A percentile compares a stretch with the other conserved stretches of the same genome.
Conservation (phyloP, 768 basidiomycete genomes). For the Ramaria rubella region DNA sequence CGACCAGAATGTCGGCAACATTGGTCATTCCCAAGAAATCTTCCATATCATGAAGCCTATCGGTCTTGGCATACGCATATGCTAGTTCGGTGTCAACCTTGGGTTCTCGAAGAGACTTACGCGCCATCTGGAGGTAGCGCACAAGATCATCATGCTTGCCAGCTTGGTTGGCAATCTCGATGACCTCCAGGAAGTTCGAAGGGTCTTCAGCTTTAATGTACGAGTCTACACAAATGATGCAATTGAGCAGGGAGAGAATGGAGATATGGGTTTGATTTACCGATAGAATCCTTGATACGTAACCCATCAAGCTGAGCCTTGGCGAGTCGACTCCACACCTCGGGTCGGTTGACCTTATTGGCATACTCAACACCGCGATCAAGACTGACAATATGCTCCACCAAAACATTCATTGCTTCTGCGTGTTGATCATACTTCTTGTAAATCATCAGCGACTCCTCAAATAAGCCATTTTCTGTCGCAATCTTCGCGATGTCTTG, state of each 20-base stretch:
- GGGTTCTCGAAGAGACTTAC: slow-evolving; percentile 93
- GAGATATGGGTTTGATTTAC: slow-evolving; percentile 32
- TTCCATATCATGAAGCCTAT: slow-evolving; percentile 96
- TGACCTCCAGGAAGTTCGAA: slow-evolving; percentile 88
- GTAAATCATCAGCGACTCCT: slow-evolving; percentile 96
- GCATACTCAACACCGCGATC: slow-evolving; percentile 96
- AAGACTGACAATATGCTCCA: slow-evolving; percentile 96
- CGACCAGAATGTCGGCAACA: slow-evolving; percentile 92
- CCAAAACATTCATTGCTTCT: slow-evolving; percentile 93
- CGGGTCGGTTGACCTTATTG: slow-evolving; percentile 91
- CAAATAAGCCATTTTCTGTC: slow-evolving; percentile 89
- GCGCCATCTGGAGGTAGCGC: slow-evolving; percentile 96
- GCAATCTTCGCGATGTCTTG: slow-evolving; percentile 96
- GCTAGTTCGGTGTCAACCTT: slow-evolving; percentile 98
- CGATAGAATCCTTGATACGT: slow-evolving; percentile 96
- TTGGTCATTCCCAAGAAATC: slow-evolving; percentile 99
- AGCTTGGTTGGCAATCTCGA: slow-evolving; percentile 91
- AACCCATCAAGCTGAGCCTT: slow-evolving; percentile 98
- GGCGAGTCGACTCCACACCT: slow-evolving; percentile 96
- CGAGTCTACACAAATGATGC: slow-evolving; percentile 51
- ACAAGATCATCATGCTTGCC: slow-evolving; percentile 94
- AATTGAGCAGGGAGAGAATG: not conserved
- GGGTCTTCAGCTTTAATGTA: slow-evolving; percentile 98
- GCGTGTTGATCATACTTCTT: slow-evolving; percentile 96
- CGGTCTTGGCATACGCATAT: slow-evolving; percentile 90